A percentile compares a stretch with the other conserved stretches of the same genome.
Conservation (phyloP, 2,329 filamentous ascomycete genomes). For the Aspergillus piperis region DNA sequence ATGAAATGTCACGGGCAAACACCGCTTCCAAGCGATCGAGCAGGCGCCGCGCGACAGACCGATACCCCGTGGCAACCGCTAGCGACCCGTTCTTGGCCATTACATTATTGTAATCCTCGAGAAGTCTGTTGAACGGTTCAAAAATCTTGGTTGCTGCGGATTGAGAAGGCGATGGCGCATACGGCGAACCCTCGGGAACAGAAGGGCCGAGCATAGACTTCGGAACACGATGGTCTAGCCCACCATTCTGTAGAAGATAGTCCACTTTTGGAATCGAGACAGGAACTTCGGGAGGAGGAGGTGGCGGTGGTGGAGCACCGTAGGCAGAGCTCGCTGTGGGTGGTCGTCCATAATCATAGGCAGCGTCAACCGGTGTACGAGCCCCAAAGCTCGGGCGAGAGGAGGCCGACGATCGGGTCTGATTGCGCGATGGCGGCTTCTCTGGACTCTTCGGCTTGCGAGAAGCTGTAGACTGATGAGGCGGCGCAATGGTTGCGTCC, state of each 20-base stretch:
- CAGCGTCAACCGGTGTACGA: constrained; percentile 39
- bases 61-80: constrained; percentile 91
- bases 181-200: constrained; percentile 58
- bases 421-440: constrained; percentile 39
- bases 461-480: constrained; percentile 38
- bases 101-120: constrained; percentile 84
- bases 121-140: constrained; percentile 74
- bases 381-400: constrained; percentile 23
- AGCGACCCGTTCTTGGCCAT: constrained; percentile 82
- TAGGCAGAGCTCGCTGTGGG: constrained; percentile 33
- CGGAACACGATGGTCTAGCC: constrained; percentile 69
- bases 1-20: constrained; percentile 87
- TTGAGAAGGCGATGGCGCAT: constrained; percentile 63
- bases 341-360: constrained; percentile 36
- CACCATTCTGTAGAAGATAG: constrained; percentile 87
- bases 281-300: constrained; percentile 67
- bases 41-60: constrained; percentile 85
- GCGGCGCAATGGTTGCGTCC: constrained; percentile 49
- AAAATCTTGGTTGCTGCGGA: constrained; percentile 74
- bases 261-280: constrained; percentile 80
- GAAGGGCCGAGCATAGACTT: constrained; percentile 65
- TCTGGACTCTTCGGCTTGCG: constrained; percentile 34
- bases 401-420: constrained; percentile 35
- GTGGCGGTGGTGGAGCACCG: constrained; percentile 66
- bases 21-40: constrained; percentile 91